These are phyloP conservation scores for Camellia sinensis DNA, from an alignment of 148 eudicot species.

Conservation along the genomic window DNA sequence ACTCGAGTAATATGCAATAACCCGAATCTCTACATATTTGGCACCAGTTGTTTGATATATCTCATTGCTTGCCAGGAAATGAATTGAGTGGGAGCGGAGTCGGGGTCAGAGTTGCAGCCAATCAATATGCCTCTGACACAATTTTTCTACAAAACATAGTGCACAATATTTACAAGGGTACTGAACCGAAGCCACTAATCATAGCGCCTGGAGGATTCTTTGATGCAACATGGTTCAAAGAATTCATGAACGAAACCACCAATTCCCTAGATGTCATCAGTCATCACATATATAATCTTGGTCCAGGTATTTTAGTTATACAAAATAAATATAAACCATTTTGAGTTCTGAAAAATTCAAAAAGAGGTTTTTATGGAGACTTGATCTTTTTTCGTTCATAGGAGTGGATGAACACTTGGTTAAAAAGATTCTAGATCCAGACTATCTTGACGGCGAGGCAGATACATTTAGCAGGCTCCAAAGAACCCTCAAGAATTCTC, in stretches of 20 bases:
- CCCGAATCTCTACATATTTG: not conserved
- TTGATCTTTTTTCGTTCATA: not conserved
- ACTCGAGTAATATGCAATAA: not conserved
- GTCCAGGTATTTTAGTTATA: constrained; percentile 52
- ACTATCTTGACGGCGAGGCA: constrained; percentile 10
- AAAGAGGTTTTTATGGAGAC: not conserved
- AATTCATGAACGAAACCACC: constrained; percentile 46
- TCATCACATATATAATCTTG: constrained; percentile 93
- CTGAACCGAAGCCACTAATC: constrained; percentile 40
- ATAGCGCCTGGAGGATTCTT: constrained; percentile 93
- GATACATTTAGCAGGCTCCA: constrained; percentile 15
- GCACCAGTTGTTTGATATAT: not conserved
- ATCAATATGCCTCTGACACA: constrained; percentile 63
- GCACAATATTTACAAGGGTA: constrained; percentile 45
- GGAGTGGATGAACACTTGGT: constrained; percentile 19
- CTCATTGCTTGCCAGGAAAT: constrained; percentile 53
- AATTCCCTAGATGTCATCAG: constrained; percentile 50
- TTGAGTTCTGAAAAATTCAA: not conserved
- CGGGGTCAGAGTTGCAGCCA: constrained; percentile 61
- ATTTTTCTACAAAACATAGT: constrained; percentile 41
- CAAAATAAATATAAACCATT: too few species aligned
- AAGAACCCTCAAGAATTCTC: constrained; percentile 10
- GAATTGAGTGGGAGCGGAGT: constrained; percentile 81
- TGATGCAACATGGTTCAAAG: constrained; percentile 60
- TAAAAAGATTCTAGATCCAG: constrained; percentile 18